phyloP scores from a whole-genome alignment of 2,329 filamentous ascomycete genomes.

The Neoscytalidium dimidiatum region DNA sequence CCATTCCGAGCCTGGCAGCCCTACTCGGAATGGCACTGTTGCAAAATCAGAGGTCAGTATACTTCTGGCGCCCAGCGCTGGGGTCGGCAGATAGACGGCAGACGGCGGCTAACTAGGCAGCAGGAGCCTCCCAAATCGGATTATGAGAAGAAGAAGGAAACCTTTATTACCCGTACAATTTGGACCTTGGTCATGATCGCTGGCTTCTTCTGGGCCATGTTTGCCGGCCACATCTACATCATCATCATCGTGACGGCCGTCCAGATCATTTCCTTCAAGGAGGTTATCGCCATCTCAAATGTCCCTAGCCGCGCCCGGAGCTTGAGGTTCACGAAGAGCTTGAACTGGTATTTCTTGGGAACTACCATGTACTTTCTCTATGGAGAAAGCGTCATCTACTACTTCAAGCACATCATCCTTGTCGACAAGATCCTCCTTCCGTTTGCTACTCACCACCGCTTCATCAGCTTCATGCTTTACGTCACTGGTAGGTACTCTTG shows the following conservation, averaged over 20 bases:
- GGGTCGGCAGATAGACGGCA: too few relatives aligned
- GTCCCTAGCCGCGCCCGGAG: slow-evolving; percentile 89
- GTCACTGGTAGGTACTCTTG: slow-evolving; percentile 73
- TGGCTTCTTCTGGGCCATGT: slow-evolving; percentile 87
- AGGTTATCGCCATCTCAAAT: slow-evolving; percentile 96
- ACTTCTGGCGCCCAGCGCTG: too few relatives aligned
- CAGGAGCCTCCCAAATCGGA: slow-evolving; percentile 59
- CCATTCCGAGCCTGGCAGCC: slow-evolving; percentile 54
- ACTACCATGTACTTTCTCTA: slow-evolving; percentile 99
- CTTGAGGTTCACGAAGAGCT: slow-evolving; percentile 87
- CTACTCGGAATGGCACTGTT: slow-evolving; percentile 46
- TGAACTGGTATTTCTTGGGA: slow-evolving; percentile 99
- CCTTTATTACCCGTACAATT: slow-evolving; percentile 93
- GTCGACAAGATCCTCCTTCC: slow-evolving; percentile 92
- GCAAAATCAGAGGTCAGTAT: slow-evolving; percentile 25
- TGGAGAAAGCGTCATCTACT: slow-evolving; percentile 98
- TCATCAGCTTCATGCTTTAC: slow-evolving; percentile 98
- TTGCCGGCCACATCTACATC: slow-evolving; percentile 97
- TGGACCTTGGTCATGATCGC: slow-evolving; percentile 99
- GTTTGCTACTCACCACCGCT: slow-evolving; percentile 93
- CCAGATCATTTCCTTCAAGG: slow-evolving; percentile 97
- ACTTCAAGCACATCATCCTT: slow-evolving; percentile 97
- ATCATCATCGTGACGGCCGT: slow-evolving; percentile 89
- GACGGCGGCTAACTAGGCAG: neutral
- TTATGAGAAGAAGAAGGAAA: slow-evolving; percentile 98